Conservation (phyloP, 106 monocot genomes). For the Acanthochlamys bracteata region DNA sequence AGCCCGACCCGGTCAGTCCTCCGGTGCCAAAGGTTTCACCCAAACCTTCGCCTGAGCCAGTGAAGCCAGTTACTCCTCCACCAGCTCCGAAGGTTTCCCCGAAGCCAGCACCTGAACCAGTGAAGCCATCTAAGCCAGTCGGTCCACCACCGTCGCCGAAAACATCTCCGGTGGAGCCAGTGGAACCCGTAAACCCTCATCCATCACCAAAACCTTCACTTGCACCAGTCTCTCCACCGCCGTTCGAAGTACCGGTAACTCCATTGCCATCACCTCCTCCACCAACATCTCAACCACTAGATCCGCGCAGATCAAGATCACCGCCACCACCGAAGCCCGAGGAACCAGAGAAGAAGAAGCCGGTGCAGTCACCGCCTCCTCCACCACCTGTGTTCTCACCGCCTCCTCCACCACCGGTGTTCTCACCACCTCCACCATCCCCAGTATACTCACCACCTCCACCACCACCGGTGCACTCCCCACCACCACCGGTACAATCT, state of each 20-base stretch:
- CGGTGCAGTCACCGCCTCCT: not conserved
- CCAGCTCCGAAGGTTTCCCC: not conserved
- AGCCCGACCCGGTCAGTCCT: not conserved
- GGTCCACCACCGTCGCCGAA: not conserved
- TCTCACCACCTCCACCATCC: not conserved
- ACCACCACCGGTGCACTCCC: slow-evolving; percentile 1
- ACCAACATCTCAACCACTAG: not conserved
- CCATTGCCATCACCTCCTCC: not conserved
- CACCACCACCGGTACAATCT: slow-evolving; percentile 3
- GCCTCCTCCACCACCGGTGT: not conserved
- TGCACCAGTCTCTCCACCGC: not conserved
- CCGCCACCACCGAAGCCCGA: no score
- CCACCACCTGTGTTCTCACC: not conserved
- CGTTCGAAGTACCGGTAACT: not conserved
- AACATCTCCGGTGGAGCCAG: not conserved
- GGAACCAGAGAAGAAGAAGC: no score
- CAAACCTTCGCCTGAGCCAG: not conserved
- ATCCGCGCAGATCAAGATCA: no score
- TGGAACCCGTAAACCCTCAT: not conserved
- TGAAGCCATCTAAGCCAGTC: not conserved
- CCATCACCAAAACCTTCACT: not conserved
- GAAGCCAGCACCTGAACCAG: not conserved
- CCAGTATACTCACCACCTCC: slow-evolving; percentile 3
- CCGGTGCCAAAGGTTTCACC: not conserved
- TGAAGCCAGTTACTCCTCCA: not conserved